phyloP scores from a whole-genome alignment of 2,329 filamentous ascomycete species.

The Tympanopsis confertula region DNA sequence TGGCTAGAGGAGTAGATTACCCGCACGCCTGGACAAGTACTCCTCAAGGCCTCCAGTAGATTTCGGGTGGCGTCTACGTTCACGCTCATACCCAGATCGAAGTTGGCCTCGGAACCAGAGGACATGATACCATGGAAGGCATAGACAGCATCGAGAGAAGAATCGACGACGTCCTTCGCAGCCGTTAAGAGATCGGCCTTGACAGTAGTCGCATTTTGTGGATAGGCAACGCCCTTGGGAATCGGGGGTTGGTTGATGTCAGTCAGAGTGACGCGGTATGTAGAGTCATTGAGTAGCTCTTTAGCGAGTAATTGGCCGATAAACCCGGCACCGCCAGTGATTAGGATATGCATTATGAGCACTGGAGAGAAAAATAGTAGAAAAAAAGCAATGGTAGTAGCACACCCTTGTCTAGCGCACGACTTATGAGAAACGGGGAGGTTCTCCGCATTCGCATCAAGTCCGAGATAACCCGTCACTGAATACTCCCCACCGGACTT shows the following conservation, averaged over 20 bases:
- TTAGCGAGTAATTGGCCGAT: constrained; percentile 22
- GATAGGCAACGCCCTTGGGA: constrained; percentile 31
- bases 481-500: background rate
- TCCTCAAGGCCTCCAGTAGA: constrained; percentile 37
- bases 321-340: constrained; percentile 19
- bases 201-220: constrained; percentile 34
- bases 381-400: background rate
- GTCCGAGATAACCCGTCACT: background rate
- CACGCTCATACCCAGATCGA: constrained; percentile 43
- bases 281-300: constrained; percentile 24
- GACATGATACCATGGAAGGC: constrained; percentile 61
- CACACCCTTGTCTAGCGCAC: background rate
- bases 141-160: constrained; percentile 39
- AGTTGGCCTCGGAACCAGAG: constrained; percentile 47
- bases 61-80: constrained; percentile 48
- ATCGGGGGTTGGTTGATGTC: constrained; percentile 42
- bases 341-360: constrained; percentile 12
- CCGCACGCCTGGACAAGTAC: constrained; percentile 36
- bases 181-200: constrained; percentile 38
- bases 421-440: no score
- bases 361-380: background rate
- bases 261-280: constrained; percentile 29
- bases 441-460: background rate
- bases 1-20: constrained; percentile 51
- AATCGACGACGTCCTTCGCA: constrained; percentile 20